These are phyloP conservation scores for Danielozyma ontarioensis DNA, from an alignment of 805 yeast species.

Conservation along the genomic window DNA sequence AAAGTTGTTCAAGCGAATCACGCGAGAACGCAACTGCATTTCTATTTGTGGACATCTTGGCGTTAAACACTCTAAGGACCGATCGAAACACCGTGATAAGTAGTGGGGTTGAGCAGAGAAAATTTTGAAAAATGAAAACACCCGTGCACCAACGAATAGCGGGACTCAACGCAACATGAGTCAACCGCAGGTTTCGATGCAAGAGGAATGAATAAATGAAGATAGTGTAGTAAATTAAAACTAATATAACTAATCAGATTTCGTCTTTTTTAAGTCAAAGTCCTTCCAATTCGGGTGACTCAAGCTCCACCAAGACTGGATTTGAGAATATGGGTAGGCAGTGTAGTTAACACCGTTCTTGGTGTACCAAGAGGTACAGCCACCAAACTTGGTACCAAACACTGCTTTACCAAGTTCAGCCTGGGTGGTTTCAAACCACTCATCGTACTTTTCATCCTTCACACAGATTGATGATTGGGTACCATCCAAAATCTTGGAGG, in stretches of 20 bases:
- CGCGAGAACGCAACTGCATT: conserved; percentile 56
- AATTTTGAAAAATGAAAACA: no score
- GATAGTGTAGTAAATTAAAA: no score
- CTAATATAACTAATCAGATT: neutral
- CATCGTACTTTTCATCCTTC: conserved; percentile 25
- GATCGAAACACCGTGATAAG: neutral
- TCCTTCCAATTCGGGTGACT: conserved; percentile 22
- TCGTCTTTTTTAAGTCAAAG: conserved; percentile 7
- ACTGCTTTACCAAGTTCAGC: conserved; percentile 21
- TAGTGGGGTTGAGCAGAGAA: no score
- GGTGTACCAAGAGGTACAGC: conserved; percentile 38
- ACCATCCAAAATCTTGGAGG: conserved; percentile 23
- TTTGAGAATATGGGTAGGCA: conserved; percentile 34
- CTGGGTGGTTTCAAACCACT: conserved; percentile 28
- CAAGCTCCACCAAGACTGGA: conserved; percentile 24
- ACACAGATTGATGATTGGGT: conserved; percentile 23
- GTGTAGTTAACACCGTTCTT: conserved; percentile 23
- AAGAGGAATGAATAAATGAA: no score
- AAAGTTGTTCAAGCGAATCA: conserved; percentile 82
- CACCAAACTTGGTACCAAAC: conserved; percentile 35
- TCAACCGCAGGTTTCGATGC: no score
- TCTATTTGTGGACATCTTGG: conserved; percentile 23
- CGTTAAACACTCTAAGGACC: neutral
- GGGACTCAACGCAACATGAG: no score
- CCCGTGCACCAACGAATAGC: no score